Evolutionary conservation across 2,329 filamentous ascomycete species (phyloP).

Genomic region (Ophiostoma novo-ulmi): DNA sequence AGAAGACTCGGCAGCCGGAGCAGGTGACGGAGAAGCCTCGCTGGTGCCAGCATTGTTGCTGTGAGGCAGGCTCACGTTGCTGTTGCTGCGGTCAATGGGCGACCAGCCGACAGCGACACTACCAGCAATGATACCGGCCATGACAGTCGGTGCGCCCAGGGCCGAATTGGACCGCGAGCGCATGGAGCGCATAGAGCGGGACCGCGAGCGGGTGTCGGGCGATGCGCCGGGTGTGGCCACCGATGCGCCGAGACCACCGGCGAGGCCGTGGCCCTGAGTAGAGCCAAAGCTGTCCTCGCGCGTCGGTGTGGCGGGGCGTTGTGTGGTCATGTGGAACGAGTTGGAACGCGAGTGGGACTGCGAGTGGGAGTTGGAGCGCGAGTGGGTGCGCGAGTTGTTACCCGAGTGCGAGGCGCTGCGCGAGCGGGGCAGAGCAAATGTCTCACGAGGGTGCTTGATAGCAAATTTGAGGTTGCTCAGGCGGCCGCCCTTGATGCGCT

Average conservation of each 20-base stretch:
- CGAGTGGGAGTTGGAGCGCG: slow-evolving; percentile 50
- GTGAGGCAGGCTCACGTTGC: slow-evolving; percentile 27
- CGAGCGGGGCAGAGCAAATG: slow-evolving; percentile 57
- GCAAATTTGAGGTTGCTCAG: slow-evolving; percentile 76
- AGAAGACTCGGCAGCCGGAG: not conserved
- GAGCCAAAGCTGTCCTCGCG: slow-evolving; percentile 49
- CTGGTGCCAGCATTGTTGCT: not conserved
- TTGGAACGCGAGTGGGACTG: slow-evolving; percentile 58
- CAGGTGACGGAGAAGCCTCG: not conserved
- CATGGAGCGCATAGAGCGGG: slow-evolving; percentile 50
- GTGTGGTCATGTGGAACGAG: slow-evolving; percentile 36
- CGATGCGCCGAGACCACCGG: slow-evolving; percentile 1
- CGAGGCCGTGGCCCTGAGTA: slow-evolving; percentile 21
- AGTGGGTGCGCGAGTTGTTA: slow-evolving; percentile 44
- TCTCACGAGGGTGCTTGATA: slow-evolving; percentile 68
- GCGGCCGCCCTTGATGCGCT: slow-evolving; percentile 73
- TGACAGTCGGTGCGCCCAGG: slow-evolving; percentile 68
- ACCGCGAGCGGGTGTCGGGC: slow-evolving; percentile 59
- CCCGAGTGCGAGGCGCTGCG: slow-evolving; percentile 59
- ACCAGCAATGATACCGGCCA: slow-evolving; percentile 77
- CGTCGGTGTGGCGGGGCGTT: slow-evolving; percentile 58
- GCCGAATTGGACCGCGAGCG: slow-evolving; percentile 64
- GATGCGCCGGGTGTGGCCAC: slow-evolving; percentile 40
- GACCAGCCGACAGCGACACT: slow-evolving; percentile 73
- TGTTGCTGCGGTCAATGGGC: slow-evolving; percentile 52